Base-by-base conservation (phyloP, 768 basidiomycete species). In the Baorangia bicolor region DNA sequence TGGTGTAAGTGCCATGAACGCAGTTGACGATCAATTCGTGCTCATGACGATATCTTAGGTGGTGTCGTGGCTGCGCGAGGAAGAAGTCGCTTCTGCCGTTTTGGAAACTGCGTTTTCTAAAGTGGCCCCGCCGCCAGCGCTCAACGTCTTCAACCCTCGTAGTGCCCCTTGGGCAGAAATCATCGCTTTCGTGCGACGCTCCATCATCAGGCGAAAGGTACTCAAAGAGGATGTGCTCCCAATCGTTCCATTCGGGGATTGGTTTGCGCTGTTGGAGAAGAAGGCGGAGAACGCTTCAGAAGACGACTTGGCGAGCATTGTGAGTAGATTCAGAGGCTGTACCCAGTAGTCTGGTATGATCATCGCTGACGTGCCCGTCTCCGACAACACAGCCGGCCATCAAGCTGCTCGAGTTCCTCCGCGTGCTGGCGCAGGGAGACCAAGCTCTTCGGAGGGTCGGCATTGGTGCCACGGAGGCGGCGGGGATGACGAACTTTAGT, bases 41-140 rank as follows among this genome's bases (percentile, higher is more conserved):
- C 23, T 57, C 7, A 57, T 27, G 33, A 20, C 8, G 14, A 12
- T 6, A n/a, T n/a, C n/a, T 3, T 34, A 79, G 77, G 53, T 58
- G 6, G 64, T 76, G 12, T 76, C 76, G 0, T 80, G 78, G 80
- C 43, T 81, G 5, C 76, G 79, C 0, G 69, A 73, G 49, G 71
- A 79, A 58, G 63, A 69, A 2, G 77, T 73, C 0, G 74, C 77
- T 0, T 16, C 65, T 34, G 68, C 70, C 0, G 60, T 78, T 7
- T 38, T 74, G 12, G 69, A 76, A 55, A 45, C 64, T 2, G 67
- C 66, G 8, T 64, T 71, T 40, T 28, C 45, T 1, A 51, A 56
- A 27, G 61, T 41, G 0, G 55, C 64, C 0, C 45, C 56, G 0
- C 66, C 65, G 1, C 55, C 67, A 4, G 57, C 66, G 7, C 55